A percentile compares a stretch with the other conserved stretches of the same genome.
Evolutionary conservation across 345 rosid species (phyloP).

Genomic region (Viola odorata): DNA sequence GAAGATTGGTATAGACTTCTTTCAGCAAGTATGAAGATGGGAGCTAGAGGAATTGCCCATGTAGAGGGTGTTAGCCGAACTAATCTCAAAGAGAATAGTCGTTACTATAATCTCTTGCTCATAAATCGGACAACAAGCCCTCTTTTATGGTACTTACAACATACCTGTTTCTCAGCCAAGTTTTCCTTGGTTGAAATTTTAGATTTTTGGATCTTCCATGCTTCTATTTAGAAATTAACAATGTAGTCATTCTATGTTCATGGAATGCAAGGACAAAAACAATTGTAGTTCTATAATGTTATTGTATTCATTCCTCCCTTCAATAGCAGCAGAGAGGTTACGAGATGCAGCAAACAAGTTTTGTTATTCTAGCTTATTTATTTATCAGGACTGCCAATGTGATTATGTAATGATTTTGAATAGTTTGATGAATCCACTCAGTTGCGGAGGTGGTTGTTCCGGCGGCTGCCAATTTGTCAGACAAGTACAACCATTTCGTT

Average conservation of each 20-base stretch:
- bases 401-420: too few relatives aligned
- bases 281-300: slow-evolving; percentile 55
- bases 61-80: slow-evolving; percentile 55
- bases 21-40: slow-evolving; percentile 75
- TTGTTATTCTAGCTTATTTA: too few relatives aligned
- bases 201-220: slow-evolving; percentile 1
- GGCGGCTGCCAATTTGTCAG: slow-evolving; percentile 44
- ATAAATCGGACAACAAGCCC: slow-evolving; percentile 86
- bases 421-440: too few relatives aligned
- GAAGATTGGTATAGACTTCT: slow-evolving; percentile 63
- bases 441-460: slow-evolving; percentile 48
- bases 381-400: too few relatives aligned
- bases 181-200: too few relatives aligned
- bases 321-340: slow-evolving; percentile 63
- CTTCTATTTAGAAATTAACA: slow-evolving; percentile 12
- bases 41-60: slow-evolving; percentile 65
- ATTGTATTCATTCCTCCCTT: slow-evolving; percentile 81
- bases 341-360: slow-evolving; percentile 78
- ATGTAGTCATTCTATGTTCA: slow-evolving; percentile 54
- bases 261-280: slow-evolving; percentile 85
- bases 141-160: slow-evolving; percentile 87
- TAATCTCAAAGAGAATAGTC: slow-evolving; percentile 49
- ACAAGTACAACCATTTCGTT: slow-evolving; percentile 46
- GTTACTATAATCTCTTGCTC: slow-evolving; percentile 62
- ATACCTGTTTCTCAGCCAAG: too few relatives aligned